Conservation (phyloP, 2,329 filamentous ascomycete genomes). For the Tolypocladium endophyticum region DNA sequence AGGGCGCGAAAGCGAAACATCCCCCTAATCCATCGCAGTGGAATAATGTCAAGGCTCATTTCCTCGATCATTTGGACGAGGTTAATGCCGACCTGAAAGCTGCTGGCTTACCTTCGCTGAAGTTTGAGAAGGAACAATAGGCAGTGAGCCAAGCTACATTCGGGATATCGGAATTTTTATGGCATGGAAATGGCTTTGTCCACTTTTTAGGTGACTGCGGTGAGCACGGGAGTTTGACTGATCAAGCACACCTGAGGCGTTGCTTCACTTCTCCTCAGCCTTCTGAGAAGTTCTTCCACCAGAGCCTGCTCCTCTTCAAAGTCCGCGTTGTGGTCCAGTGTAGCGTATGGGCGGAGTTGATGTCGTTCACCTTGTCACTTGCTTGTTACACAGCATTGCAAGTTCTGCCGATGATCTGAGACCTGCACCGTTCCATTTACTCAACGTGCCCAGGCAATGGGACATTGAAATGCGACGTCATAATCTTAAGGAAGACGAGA, state of each 20-base stretch:
- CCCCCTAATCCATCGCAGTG: conserved; percentile 9
- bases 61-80: conserved; percentile 15
- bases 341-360: background rate
- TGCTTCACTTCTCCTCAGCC: background rate
- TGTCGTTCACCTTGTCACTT: background rate
- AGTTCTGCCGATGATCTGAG: background rate
- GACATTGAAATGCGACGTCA: no score
- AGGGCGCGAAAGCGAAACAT: conserved; percentile 9
- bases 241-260: background rate
- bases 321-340: background rate
- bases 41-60: conserved; percentile 14
- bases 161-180: background rate
- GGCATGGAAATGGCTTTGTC: background rate
- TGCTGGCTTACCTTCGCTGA: conserved; percentile 5
- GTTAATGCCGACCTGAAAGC: conserved; percentile 12
- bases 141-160: background rate
- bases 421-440: background rate
- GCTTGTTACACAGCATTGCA: background rate
- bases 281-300: background rate
- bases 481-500: no score
- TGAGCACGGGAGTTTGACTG: background rate
- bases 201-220: background rate
- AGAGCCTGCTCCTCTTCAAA: background rate
- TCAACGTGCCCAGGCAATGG: background rate
- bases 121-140: background rate